Base-by-base conservation (phyloP, 1,139 yeast species). In the Kodamaea fungicola region DNA sequence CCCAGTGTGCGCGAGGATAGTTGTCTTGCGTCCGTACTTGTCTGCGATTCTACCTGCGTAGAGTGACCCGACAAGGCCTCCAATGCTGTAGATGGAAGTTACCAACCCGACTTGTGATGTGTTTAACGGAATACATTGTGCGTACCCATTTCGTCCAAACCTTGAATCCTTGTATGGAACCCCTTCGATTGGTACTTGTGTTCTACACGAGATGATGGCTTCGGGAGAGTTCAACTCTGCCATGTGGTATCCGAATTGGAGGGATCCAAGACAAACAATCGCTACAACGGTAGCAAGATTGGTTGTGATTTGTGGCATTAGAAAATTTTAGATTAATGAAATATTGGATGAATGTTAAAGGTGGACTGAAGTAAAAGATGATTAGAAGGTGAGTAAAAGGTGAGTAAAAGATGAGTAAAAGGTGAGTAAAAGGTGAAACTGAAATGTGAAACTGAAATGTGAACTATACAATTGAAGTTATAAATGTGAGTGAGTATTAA, bases 31-130 rank as follows among this genome's bases (percentile, higher is more conserved):
- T 2, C 97, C 97, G 35, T 71, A 61, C 24, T 52, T 52, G 46
- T 85, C 86, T 8, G 95, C 83, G n/a, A 86, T 44, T 8, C 65
- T 50, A 0, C 96, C 92, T 2, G 89, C 86, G 47, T 76, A 64
- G 7, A 82, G 65, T 0, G 97, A 87, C 1, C 96, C 89, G 6
- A 83, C 39, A 16, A 90, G 67, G 0, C 97, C 97, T 7, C 98
- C 97, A 39, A 90, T 70, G 28, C 94, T 80, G 59, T 84, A 88
- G 22, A 86, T 75, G 0, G 96, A 81, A 0, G 95, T 89, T n/a
- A 83, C 80, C 22, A 84, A 61, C 0, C 97, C 97, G 33, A 86
- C 64, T 42, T 84, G 83, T 33, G 76, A 71, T 10, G 80, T 76
- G 13, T 71, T 63, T 70, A 86, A 70, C 0, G 78, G 71, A 22